Evolutionary conservation across 441 rosid species (phyloP).

Genomic region (Gossypium davidsonii): DNA sequence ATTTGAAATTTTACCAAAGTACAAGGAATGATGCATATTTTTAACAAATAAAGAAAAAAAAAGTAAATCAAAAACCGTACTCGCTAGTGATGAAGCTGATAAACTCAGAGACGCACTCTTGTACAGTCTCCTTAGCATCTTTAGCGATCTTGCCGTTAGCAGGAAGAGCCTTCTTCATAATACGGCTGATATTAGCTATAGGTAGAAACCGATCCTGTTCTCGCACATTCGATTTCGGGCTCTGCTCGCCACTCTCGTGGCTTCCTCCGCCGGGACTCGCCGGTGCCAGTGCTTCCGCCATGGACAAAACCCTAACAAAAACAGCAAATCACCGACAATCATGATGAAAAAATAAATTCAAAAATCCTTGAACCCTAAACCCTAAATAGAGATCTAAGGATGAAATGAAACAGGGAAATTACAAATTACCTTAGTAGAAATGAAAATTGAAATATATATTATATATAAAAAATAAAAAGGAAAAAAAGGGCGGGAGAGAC

Average conservation of each 20-base stretch:
- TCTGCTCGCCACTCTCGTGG: conserved; percentile 79
- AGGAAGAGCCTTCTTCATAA: conserved; percentile 89
- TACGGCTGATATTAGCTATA: conserved; percentile 88
- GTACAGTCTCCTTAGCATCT: conserved; percentile 91
- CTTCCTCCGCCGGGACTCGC: conserved; percentile 69
- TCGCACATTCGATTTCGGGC: conserved; percentile 70
- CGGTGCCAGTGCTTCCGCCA: conserved; percentile 40
- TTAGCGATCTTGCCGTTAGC: conserved; percentile 93
- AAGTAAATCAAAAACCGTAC: conserved; percentile 24
- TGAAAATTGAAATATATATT: neutral
- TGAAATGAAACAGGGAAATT: neutral
- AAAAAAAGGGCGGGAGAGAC: conserved; percentile 58
- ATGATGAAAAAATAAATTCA: conserved; percentile 5
- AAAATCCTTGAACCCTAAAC: neutral
- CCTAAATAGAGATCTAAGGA: conserved; percentile 14
- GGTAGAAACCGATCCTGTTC: conserved; percentile 94
- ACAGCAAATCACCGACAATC: neutral
- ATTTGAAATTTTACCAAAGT: too few relatives aligned
- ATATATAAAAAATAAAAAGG: conserved; percentile 2
- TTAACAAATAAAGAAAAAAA: neutral
- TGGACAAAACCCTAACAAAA: conserved; percentile 32
- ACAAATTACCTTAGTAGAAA: neutral
- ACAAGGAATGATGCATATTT: too few relatives aligned
- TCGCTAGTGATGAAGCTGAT: conserved; percentile 98
- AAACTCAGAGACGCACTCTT: conserved; percentile 96